Base-by-base conservation (phyloP, 768 basidiomycete genomes). In the Austroboletus festivus region DNA sequence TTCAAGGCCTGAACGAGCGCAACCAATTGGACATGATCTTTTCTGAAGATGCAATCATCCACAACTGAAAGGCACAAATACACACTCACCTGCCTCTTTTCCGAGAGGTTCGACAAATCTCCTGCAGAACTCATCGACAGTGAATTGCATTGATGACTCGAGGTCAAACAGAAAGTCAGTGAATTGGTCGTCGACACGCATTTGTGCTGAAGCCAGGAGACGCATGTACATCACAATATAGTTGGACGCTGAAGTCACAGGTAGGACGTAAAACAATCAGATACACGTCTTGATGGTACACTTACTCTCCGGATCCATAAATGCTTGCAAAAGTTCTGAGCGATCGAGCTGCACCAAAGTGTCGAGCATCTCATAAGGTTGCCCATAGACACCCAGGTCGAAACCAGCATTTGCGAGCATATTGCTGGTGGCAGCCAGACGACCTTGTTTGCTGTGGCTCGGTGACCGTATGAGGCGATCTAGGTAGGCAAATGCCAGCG, bases 11-110 rank as follows among this genome's bases (percentile, higher is more conserved):
- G 72, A 16, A 85, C 77, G 11, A 95, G 73, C 1, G 93, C 92
- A 30, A 78, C 77, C 53, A 94, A 86, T 58, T 91, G 87, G 11
- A 86, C 83, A 54, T 94, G 85, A 56, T 94, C 93, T 82, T 64
- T 43, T 20, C 41, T 26, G 35, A 30, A 45, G 16, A 50, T 45
- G 12, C n/a, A 19, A 38, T 21, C 34, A 26, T 28, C 26, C 16
- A 9, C 52, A 23, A 8, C 19, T 11, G 15, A 16, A 31, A 18
- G 28, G 21, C 7, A 11, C 37, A 12, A 10, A 10, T n/a, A 10
- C 9, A 31, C 28, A 38, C 46, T 40, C 52, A 83, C 87, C 89
- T 39, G 88, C 89, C 72, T 90, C 89, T 54, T 81, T 84, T 24
- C 86, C 84, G 24, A 79, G 68, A 1, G 85, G 79, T 50, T 94